A percentile compares a stretch with the other conserved stretches of the same genome.
Conservation (phyloP, 1,284 basidiomycete genomes). For the Ceratobasidium sp. region DNA sequence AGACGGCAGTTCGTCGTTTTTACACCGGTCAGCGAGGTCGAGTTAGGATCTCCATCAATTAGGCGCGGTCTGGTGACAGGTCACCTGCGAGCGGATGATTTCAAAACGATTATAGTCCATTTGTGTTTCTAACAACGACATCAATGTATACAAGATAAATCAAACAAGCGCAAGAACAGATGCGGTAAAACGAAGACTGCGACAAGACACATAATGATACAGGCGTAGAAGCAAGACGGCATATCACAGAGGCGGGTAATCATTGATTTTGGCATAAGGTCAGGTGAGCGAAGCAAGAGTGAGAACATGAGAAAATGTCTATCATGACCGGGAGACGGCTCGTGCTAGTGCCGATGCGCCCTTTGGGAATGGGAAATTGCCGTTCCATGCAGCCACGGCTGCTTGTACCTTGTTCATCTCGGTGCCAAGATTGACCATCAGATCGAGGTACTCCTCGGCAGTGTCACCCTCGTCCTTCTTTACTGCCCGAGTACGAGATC, state of each 20-base stretch:
- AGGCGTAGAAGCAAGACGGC: neutral
- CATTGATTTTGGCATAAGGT: constrained; percentile 9
- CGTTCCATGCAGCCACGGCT: constrained; percentile 18
- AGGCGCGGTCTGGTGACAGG: neutral
- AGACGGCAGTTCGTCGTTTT: neutral
- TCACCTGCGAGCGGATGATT: constrained; percentile 7
- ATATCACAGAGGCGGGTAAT: constrained; percentile 19
- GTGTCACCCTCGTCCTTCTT: constrained; percentile 26
- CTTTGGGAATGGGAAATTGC: constrained; percentile 34
- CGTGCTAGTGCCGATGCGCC: constrained; percentile 19
- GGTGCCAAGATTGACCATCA: constrained; percentile 32
- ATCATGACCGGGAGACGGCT: constrained; percentile 23
- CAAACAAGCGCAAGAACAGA: constrained; percentile 20
- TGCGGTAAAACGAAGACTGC: neutral
- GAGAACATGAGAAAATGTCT: constrained; percentile 10
- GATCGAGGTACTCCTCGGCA: constrained; percentile 32
- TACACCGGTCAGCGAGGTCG: constrained; percentile 1
- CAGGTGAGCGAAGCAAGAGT: neutral
- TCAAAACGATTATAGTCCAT: neutral
- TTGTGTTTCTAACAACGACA: constrained; percentile 4
- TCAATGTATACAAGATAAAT: constrained; percentile 17
- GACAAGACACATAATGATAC: constrained; percentile 40
- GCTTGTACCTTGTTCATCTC: constrained; percentile 32
- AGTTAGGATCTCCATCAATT: constrained; percentile 13
- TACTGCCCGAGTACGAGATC: neutral